Evolutionary conservation across 495 filamentous ascomycete genomes (phyloP).

Genomic region (Penicillium fimorum): DNA sequence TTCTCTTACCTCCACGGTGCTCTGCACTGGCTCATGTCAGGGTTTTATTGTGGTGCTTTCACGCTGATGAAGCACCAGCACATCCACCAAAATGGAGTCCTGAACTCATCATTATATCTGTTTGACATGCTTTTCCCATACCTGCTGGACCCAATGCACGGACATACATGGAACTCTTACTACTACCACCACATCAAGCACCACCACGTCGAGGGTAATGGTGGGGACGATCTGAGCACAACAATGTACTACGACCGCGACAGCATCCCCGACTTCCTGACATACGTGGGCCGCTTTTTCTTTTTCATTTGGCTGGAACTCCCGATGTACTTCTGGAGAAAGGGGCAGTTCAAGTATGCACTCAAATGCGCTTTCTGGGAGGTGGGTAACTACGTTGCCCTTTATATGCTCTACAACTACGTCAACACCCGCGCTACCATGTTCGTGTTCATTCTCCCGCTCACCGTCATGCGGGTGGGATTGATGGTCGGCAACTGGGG

Average conservation of each 20-base stretch:
- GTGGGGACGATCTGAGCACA: conserved; percentile 69
- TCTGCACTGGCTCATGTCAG: conserved; percentile 59
- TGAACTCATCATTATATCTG: conserved; percentile 46
- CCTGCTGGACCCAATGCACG: conserved; percentile 69
- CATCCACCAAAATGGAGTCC: conserved; percentile 72
- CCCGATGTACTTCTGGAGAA: conserved; percentile 67
- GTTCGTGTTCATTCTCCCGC: conserved; percentile 61
- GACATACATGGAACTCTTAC: conserved; percentile 81
- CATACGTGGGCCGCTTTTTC: conserved; percentile 70
- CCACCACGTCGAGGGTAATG: conserved; percentile 81
- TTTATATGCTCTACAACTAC: conserved; percentile 48
- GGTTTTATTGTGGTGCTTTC: conserved; percentile 66
- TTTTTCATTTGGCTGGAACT: conserved; percentile 72
- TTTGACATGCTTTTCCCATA: conserved; percentile 70
- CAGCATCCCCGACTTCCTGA: conserved; percentile 56
- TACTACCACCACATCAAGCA: conserved; percentile 85
- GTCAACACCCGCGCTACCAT: conserved; percentile 51
- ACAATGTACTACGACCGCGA: conserved; percentile 78
- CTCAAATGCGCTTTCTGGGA: conserved; percentile 57
- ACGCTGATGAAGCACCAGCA: conserved; percentile 82
- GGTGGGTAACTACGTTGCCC: conserved; percentile 46
- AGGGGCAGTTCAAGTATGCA: conserved; percentile 50
- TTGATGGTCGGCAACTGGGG: conserved; percentile 77
- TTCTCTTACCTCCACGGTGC: conserved; percentile 67
- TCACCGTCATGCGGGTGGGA: conserved; percentile 57